phyloP scores from a whole-genome alignment of 2,329 filamentous ascomycete genomes.

The Juglanconis sp. region DNA sequence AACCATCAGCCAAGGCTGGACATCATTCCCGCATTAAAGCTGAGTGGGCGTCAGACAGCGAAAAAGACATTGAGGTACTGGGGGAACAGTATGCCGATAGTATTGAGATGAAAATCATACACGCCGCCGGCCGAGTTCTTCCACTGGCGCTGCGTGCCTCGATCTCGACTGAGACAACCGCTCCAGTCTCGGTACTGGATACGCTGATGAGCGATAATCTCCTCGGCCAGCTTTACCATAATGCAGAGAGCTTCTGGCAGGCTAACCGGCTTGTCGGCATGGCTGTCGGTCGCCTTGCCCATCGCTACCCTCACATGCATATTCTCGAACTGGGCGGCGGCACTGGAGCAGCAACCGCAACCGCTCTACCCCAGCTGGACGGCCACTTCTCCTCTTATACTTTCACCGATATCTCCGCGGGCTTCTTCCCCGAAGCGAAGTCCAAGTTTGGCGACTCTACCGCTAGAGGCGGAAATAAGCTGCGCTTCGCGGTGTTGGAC shows the following conservation, averaged over 20 bases:
- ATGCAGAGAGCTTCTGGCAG: not conserved
- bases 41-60: too few relatives aligned
- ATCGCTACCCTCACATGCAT: too few relatives aligned
- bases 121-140: not conserved
- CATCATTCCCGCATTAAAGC: too few relatives aligned
- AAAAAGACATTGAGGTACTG: not conserved
- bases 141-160: not conserved
- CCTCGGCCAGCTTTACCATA: conserved; percentile 26
- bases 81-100: not conserved
- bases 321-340: too few relatives aligned
- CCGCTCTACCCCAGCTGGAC: too few relatives aligned
- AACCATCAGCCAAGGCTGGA: too few relatives aligned
- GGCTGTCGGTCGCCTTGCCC: too few relatives aligned
- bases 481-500: conserved; percentile 21
- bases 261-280: too few relatives aligned
- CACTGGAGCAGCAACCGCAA: too few relatives aligned
- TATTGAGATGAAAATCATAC: not conserved
- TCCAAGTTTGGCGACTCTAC: conserved; percentile 15
- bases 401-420: conserved; percentile 39
- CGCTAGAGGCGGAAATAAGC: not conserved
- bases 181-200: conserved; percentile 24
- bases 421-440: conserved; percentile 35
- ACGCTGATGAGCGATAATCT: conserved; percentile 29
- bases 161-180: not conserved
- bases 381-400: conserved; percentile 40